Conservation (phyloP, 1,284 basidiomycete species). For the Agroathelia rolfsii region DNA sequence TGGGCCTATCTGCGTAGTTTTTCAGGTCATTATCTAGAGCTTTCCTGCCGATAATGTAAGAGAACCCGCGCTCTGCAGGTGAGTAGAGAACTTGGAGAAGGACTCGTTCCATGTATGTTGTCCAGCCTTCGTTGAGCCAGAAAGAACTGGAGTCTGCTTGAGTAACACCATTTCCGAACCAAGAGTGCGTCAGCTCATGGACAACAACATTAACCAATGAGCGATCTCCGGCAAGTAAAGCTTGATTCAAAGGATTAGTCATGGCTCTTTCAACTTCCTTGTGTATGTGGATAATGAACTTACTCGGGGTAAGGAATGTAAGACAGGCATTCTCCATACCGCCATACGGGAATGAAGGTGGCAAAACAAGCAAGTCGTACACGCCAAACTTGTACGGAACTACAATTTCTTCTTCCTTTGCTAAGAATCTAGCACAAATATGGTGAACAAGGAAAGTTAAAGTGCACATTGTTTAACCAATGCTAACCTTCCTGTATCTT, state of each 20-base stretch:
- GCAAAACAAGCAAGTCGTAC: slow-evolving; percentile 88
- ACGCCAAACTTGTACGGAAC: slow-evolving; percentile 80
- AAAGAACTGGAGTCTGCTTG: slow-evolving; percentile 70
- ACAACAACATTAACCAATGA: slow-evolving; percentile 83
- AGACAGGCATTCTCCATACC: slow-evolving; percentile 85
- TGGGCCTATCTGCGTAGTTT: slow-evolving; percentile 47
- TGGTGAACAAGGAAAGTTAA: background rate
- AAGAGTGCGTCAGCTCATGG: slow-evolving; percentile 71
- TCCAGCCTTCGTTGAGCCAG: slow-evolving; percentile 94
- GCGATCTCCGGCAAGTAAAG: slow-evolving; percentile 75
- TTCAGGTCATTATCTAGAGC: slow-evolving; percentile 66
- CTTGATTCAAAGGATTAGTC: slow-evolving; percentile 24
- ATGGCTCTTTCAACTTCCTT: no score
- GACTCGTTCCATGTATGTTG: slow-evolving; percentile 87
- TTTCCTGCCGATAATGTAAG: slow-evolving; percentile 70
- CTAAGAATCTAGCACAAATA: slow-evolving; percentile 50
- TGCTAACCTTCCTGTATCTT: slow-evolving; percentile 64
- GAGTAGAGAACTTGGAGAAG: slow-evolving; percentile 69
- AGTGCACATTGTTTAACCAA: background rate
- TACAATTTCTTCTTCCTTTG: slow-evolving; percentile 58
- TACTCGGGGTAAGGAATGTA: slow-evolving; percentile 83
- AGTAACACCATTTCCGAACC: slow-evolving; percentile 81
- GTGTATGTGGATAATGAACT: slow-evolving; percentile 15
- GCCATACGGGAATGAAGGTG: slow-evolving; percentile 89
- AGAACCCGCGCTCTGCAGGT: slow-evolving; percentile 75